Conservation (phyloP, 2,329 filamentous ascomycete genomes). For the Ophiostoma montium region DNA sequence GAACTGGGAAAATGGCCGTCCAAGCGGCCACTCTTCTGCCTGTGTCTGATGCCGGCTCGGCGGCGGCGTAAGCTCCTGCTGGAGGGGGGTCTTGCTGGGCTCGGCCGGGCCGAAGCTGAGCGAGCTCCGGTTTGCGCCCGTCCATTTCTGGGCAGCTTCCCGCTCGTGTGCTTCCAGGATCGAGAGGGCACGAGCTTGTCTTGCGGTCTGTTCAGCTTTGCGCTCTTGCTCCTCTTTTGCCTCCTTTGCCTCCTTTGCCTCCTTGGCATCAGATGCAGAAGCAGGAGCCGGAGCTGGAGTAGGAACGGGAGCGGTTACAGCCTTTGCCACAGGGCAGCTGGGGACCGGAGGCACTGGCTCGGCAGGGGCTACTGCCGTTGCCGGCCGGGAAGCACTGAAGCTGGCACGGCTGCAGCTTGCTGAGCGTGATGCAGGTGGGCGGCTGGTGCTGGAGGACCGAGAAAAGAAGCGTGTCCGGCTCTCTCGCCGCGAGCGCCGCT, state of each 20-base stretch:
- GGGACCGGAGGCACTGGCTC: neutral
- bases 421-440: neutral
- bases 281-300: neutral
- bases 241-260: too few relatives aligned
- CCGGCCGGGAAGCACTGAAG: neutral
- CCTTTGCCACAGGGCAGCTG: neutral
- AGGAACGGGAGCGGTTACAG: neutral
- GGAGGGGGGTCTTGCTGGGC: neutral
- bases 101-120: neutral
- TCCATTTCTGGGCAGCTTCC: neutral
- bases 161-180: conserved; percentile 10
- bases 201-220: conserved; percentile 4
- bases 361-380: neutral
- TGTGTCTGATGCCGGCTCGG: neutral
- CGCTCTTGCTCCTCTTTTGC: neutral
- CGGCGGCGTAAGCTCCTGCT: neutral
- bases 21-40: neutral
- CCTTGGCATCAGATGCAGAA: neutral
- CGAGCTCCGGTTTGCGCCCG: neutral
- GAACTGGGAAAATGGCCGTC: conserved; percentile 7
- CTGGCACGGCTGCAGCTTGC: conserved; percentile 3
- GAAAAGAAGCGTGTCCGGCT: conserved; percentile 8
- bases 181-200: conserved; percentile 5
- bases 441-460: conserved; percentile 7
- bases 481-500: conserved; percentile 11